Evolutionary conservation across 768 basidiomycete species (phyloP).

Genomic region (Ramaria sp.): DNA sequence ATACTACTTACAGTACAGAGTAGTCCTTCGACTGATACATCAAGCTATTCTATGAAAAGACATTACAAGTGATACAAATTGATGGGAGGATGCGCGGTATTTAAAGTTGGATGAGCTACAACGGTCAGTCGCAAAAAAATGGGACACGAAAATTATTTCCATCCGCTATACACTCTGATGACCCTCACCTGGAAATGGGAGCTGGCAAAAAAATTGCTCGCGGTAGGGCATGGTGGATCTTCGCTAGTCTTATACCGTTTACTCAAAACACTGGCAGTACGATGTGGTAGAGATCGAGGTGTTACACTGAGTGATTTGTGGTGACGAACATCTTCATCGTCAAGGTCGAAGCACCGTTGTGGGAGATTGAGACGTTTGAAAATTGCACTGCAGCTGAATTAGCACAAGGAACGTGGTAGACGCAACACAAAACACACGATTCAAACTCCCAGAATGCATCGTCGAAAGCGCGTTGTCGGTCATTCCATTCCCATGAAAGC

Average conservation of each 20-base stretch:
- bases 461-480: not conserved
- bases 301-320: not conserved
- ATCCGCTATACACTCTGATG: constrained; percentile 5
- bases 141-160: not conserved
- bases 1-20: too few relatives aligned
- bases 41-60: too few relatives aligned
- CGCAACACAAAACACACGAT: not conserved
- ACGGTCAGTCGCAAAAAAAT: not conserved
- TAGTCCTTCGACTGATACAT: too few relatives aligned
- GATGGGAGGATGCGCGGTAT: not conserved
- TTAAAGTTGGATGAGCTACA: not conserved
- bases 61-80: not conserved
- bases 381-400: not conserved
- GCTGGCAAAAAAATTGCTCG: not conserved
- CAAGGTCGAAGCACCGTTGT: not conserved
- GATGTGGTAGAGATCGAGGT: not conserved
- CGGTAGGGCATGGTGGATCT: not conserved
- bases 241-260: not conserved
- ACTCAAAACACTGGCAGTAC: not conserved
- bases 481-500: not conserved
- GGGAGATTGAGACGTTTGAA: constrained; percentile 1
- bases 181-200: not conserved
- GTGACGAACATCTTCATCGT: not conserved
- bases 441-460: constrained; percentile 4
- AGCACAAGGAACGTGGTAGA: not conserved